Base-by-base conservation (phyloP, 2,329 filamentous ascomycete species). In the Colletotrichum magnum region DNA sequence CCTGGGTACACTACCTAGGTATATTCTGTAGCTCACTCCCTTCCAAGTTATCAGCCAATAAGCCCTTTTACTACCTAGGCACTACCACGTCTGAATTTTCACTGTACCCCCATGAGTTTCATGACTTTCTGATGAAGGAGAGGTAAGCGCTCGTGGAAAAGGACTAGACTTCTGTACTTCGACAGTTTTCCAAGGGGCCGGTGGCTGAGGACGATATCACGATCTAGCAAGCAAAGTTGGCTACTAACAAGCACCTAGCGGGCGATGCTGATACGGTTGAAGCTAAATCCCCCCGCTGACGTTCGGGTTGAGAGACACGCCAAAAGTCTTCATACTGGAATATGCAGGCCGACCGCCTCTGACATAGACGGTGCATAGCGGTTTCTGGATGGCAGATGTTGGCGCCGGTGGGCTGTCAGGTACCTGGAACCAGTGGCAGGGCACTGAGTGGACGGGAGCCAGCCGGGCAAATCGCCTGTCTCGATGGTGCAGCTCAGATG, bases 371-470 rank as follows among this genome's bases (percentile, higher is more conserved):
- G 39, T 43, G 61, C 54, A 69, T 50, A 50, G 32, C 50, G 66
- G 32, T 54, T 41, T 57, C 67, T 51, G 36, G 62, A 69, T 69
- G 63, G 57, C 67, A 67, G 50, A 28, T 43, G 47, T 41, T n/a
- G 54, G 66, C 41, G 65, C 39, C 24, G 28, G 48, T n/a, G 54
- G n/a, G 24, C 64, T 66, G 67, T 67, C 50, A 69, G 67, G 67
- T 69, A 69, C 64, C 59, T 68, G 45, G 45, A 56, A 52, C 47
- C 18, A 16, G 28, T 7, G 24, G 50, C 45, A 36, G 51, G 43
- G 32, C 45, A 52, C 26, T 47, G 60, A 36, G 4, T 24, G 50
- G 50, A 18, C 36, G 5, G 15, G 28, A 39, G 36, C 18, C 26
- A 58, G 39, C 39, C 64, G 45, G 52, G 16, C 61, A 45, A 59